These are phyloP conservation scores for Termitomyces sp. DNA, from an alignment of 768 basidiomycete genomes.

Conservation along the genomic window DNA sequence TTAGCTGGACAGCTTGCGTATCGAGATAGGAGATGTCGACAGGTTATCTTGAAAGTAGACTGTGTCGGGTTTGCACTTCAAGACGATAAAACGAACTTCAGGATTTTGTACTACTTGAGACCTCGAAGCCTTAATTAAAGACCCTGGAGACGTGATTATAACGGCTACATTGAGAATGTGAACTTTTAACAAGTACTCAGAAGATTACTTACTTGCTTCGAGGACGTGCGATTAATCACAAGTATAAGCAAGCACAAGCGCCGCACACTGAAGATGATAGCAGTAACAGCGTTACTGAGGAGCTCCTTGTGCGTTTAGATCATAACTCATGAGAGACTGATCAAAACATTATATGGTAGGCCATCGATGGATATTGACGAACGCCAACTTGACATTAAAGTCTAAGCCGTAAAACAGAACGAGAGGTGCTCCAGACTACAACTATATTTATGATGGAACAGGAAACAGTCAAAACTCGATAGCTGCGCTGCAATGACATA, in stretches of 20 bases:
- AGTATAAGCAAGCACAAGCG: not conserved
- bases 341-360: not conserved
- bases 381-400: not conserved
- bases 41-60: conserved; percentile 1
- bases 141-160: not conserved
- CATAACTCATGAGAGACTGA: too few species aligned
- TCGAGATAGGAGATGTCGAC: conserved; percentile 1
- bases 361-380: not conserved
- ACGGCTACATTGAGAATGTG: not conserved
- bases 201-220: not conserved
- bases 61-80: too few species aligned
- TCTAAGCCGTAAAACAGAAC: not conserved
- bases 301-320: not conserved
- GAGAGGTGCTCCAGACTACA: too few species aligned
- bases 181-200: not conserved
- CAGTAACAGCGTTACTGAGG: not conserved
- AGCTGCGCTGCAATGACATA: not conserved
- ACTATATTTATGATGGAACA: not conserved
- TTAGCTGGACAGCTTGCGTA: not conserved
- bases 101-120: not conserved
- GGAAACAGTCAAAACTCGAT: not conserved
- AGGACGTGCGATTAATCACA: conserved; percentile 1
- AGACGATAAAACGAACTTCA: conserved; percentile 2
- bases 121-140: conserved; percentile 1
- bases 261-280: conserved; percentile 1